These are phyloP conservation scores for Larix kaempferi DNA, from an alignment of 75 land plant species.

Conservation along the genomic window DNA sequence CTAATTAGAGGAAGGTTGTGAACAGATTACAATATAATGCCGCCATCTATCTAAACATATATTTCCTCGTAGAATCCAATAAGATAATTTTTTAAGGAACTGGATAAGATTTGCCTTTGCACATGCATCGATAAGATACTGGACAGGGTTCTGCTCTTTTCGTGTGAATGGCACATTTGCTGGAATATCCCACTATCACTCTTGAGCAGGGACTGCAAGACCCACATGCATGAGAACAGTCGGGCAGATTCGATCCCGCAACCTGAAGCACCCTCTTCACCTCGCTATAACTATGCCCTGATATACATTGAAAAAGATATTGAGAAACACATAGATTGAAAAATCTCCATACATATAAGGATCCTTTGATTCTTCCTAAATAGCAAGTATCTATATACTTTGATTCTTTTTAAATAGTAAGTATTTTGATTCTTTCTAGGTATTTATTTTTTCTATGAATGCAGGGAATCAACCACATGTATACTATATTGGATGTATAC, in stretches of 20 bases:
- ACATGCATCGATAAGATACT: constrained; percentile 70
- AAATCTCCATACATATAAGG: not conserved
- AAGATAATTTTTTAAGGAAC: constrained; percentile 16
- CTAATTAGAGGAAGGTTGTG: no score
- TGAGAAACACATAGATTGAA: not conserved
- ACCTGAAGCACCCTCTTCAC: constrained; percentile 26
- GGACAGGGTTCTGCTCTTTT: constrained; percentile 49
- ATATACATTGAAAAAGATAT: not conserved
- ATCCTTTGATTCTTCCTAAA: no score
- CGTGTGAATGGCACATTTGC: constrained; percentile 39
- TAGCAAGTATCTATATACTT: no score
- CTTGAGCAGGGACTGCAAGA: constrained; percentile 58
- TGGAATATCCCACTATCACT: constrained; percentile 63
- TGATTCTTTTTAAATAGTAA: no score
- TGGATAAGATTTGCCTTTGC: constrained; percentile 57
- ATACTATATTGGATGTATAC: no score
- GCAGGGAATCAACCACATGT: no score
- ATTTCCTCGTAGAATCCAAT: no score
- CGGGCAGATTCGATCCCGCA: constrained; percentile 54
- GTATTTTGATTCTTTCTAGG: no score
- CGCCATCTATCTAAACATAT: no score
- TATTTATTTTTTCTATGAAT: no score
- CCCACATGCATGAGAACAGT: constrained; percentile 69
- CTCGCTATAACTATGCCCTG: not conserved
- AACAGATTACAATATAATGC: no score